A percentile compares a stretch with the other conserved stretches of the same genome.
These are phyloP conservation scores for Neophaeococcomyces mojaviensis DNA, from an alignment of 2,329 filamentous ascomycete genomes.

Conservation along the genomic window DNA sequence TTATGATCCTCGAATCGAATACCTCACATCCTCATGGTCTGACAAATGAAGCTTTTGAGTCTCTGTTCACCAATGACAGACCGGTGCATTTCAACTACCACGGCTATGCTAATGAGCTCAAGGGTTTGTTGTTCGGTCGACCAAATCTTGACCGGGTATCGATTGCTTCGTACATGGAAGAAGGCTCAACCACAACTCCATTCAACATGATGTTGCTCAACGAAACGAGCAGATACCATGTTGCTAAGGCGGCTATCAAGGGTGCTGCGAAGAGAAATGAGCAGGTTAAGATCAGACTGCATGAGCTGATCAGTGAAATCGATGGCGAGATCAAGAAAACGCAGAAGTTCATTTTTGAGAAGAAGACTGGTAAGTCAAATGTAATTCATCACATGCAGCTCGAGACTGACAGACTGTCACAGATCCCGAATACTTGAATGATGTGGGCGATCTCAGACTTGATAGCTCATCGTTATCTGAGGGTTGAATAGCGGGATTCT, in stretches of 20 bases:
- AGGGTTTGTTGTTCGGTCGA: constrained; percentile 55
- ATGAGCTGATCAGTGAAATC: constrained; percentile 43
- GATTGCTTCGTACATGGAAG: constrained; percentile 56
- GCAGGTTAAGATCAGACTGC: constrained; percentile 38
- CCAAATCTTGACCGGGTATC: constrained; percentile 45
- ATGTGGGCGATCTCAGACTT: constrained; percentile 15
- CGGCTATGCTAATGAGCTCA: constrained; percentile 54
- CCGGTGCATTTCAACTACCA: constrained; percentile 61
- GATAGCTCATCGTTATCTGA: constrained; percentile 16
- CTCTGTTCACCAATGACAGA: constrained; percentile 50
- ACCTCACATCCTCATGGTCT: constrained; percentile 54
- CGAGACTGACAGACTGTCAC: neutral
- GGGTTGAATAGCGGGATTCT: too few relatives aligned
- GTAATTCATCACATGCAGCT: neutral
- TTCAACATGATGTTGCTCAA: constrained; percentile 65
- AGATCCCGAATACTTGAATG: constrained; percentile 19
- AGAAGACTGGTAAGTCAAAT: constrained; percentile 44
- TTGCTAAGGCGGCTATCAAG: constrained; percentile 48
- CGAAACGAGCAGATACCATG: constrained; percentile 51
- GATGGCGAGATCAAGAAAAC: constrained; percentile 43
- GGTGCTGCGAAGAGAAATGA: constrained; percentile 44
- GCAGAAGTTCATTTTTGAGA: constrained; percentile 44
- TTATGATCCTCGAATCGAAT: constrained; percentile 54
- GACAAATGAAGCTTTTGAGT: constrained; percentile 43
- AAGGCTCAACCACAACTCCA: constrained; percentile 60